Conservation (phyloP, 768 basidiomycete species). For the Mycena latifolia region DNA sequence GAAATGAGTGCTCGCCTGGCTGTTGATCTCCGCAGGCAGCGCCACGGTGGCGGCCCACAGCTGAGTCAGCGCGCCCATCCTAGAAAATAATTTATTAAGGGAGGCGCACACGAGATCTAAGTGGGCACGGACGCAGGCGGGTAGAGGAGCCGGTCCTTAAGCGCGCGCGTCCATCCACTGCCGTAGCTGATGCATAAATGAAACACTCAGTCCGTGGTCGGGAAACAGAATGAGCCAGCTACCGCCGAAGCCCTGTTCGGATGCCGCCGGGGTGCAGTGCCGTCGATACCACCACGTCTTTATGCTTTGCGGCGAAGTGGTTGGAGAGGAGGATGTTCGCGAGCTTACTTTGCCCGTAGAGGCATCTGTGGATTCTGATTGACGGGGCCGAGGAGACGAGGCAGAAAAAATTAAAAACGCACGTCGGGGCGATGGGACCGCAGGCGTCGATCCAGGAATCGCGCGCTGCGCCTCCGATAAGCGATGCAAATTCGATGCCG, state of each 20-base stretch:
- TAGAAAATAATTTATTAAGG: not conserved
- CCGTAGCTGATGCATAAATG: too few relatives aligned
- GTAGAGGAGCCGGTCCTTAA: too few relatives aligned
- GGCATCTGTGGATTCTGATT: not conserved
- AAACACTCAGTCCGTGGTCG: not conserved
- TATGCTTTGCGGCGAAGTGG: not conserved
- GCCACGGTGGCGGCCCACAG: not conserved
- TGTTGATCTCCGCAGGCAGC: not conserved
- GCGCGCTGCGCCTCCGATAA: constrained; percentile 14
- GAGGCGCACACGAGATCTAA: too few relatives aligned
- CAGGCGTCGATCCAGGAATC: constrained; percentile 21
- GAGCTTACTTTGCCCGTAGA: not conserved
- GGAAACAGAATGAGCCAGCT: not conserved
- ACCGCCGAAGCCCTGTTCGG: not conserved
- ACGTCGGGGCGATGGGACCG: not conserved
- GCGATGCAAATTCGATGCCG: constrained; percentile 4
- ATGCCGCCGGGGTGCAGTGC: not conserved
- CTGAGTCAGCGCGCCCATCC: not conserved
- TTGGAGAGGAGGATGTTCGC: not conserved
- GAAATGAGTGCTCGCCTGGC: not conserved
- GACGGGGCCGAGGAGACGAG: too few relatives aligned
- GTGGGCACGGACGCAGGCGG: not conserved
- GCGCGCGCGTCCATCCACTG: too few relatives aligned
- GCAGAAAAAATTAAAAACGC: not conserved
- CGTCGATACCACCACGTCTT: not conserved